A percentile compares a stretch with the other conserved stretches of the same genome.
These are phyloP conservation scores for Pseudogymnoascus destructans DNA, from an alignment of 2,329 filamentous ascomycete species.

Conservation along the genomic window DNA sequence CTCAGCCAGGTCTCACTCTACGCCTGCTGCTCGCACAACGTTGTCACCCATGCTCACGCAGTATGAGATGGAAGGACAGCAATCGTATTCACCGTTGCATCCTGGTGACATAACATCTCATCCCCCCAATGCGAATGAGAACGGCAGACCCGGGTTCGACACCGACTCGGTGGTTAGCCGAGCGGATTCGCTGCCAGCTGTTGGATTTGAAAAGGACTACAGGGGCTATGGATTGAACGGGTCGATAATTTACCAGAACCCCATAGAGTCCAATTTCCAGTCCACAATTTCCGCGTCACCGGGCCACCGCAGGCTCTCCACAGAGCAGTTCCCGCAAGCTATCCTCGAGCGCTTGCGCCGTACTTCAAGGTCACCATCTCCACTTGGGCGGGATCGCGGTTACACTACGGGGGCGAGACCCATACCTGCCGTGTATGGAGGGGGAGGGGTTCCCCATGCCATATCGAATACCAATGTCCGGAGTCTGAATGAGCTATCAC, in stretches of 20 bases:
- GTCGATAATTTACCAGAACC: constrained; percentile 1
- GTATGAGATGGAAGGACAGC: background rate
- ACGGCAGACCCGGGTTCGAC: background rate
- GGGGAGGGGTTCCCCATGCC: constrained; percentile 17
- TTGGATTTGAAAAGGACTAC: constrained; percentile 23
- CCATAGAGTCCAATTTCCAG: constrained; percentile 12
- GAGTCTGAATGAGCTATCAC: constrained; percentile 19
- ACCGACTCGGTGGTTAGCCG: background rate
- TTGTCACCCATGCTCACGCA: background rate
- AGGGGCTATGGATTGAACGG: constrained; percentile 26
- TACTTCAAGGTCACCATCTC: constrained; percentile 26
- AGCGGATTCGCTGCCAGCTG: constrained; percentile 7
- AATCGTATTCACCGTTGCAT: background rate
- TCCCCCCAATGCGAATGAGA: background rate
- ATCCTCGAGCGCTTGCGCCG: constrained; percentile 24
- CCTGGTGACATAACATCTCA: constrained; percentile 20
- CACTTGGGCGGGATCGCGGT: constrained; percentile 25
- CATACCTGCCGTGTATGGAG: constrained; percentile 16
- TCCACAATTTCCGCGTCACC: constrained; percentile 21
- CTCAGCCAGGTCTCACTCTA: constrained; percentile 52
- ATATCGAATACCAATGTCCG: constrained; percentile 21
- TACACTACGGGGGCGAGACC: constrained; percentile 21
- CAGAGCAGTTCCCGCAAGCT: constrained; percentile 25
- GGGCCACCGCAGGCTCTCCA: constrained; percentile 21
- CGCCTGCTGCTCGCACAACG: constrained; percentile 38